phyloP scores from a whole-genome alignment of 2,329 filamentous ascomycete genomes.

The Arthroderma uncinatum region DNA sequence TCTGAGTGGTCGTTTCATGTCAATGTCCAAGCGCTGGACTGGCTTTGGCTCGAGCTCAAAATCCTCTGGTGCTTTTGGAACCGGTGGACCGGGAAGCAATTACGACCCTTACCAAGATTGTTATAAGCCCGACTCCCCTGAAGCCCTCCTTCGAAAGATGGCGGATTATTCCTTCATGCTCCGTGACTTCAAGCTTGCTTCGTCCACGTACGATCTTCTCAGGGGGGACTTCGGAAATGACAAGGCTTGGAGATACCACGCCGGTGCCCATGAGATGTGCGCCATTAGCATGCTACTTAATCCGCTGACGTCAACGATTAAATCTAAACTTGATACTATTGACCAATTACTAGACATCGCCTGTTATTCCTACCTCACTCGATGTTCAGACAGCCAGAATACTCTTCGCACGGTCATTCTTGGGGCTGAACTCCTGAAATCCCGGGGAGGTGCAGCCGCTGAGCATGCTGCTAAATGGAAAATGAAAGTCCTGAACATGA shows the following conservation, averaged over 20 bases:
- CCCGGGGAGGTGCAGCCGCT: constrained; percentile 65
- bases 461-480: constrained; percentile 86
- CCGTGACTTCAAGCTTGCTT: constrained; percentile 84
- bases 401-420: constrained; percentile 67
- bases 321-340: constrained; percentile 66
- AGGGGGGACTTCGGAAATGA: constrained; percentile 84
- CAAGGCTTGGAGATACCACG: constrained; percentile 94
- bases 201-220: constrained; percentile 83
- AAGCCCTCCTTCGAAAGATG: constrained; percentile 84
- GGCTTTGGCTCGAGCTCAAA: constrained; percentile 62
- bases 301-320: constrained; percentile 59
- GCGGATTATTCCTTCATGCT: constrained; percentile 97
- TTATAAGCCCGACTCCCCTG: constrained; percentile 71
- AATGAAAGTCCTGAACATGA: constrained; percentile 64
- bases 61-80: constrained; percentile 44
- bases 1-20: constrained; percentile 86
- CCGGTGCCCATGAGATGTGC: constrained; percentile 89
- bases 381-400: constrained; percentile 68
- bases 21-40: constrained; percentile 79
- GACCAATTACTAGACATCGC: constrained; percentile 83
- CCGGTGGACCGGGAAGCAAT: constrained; percentile 42
- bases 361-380: constrained; percentile 81
- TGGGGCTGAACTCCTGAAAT: constrained; percentile 67
- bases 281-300: constrained; percentile 72
- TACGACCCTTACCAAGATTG: constrained; percentile 70